These are phyloP conservation scores for Ceratocystis eucalypticola DNA, from an alignment of 2,329 filamentous ascomycete genomes.

Conservation along the genomic window DNA sequence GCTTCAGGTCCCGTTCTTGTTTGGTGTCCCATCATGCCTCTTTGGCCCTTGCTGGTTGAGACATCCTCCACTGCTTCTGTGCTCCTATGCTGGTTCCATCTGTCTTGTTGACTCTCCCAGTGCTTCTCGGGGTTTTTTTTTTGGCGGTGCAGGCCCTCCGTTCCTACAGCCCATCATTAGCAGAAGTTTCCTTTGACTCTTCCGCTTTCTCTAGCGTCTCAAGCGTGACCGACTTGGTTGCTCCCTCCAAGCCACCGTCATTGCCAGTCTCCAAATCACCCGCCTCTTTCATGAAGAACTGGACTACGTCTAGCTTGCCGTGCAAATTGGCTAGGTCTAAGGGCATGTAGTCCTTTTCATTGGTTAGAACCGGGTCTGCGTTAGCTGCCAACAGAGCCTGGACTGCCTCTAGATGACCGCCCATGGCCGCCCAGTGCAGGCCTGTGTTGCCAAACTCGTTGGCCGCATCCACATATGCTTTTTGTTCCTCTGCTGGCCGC, in stretches of 20 bases:
- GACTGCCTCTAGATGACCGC: slow-evolving; percentile 70
- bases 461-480: slow-evolving; percentile 48
- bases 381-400: slow-evolving; percentile 58
- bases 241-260: slow-evolving; percentile 23
- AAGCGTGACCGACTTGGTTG: slow-evolving; percentile 22
- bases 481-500: slow-evolving; percentile 29
- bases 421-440: slow-evolving; percentile 85
- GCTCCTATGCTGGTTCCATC: not conserved
- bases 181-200: slow-evolving; percentile 6
- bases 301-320: slow-evolving; percentile 51
- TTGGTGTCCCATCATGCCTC: not conserved
- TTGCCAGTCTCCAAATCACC: slow-evolving; percentile 36
- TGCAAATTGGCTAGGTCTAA: slow-evolving; percentile 61
- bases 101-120: not conserved
- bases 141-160: not conserved
- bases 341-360: slow-evolving; percentile 71
- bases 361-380: slow-evolving; percentile 64
- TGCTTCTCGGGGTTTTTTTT: not conserved
- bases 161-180: not conserved
- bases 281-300: slow-evolving; percentile 43
- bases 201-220: slow-evolving; percentile 18
- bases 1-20: not conserved
- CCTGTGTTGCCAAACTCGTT: slow-evolving; percentile 83
- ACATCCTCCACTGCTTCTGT: slow-evolving; percentile 4
- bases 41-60: not conserved